phyloP scores from a whole-genome alignment of 805 yeast species.

The Maudiozyma saulgeensis region DNA sequence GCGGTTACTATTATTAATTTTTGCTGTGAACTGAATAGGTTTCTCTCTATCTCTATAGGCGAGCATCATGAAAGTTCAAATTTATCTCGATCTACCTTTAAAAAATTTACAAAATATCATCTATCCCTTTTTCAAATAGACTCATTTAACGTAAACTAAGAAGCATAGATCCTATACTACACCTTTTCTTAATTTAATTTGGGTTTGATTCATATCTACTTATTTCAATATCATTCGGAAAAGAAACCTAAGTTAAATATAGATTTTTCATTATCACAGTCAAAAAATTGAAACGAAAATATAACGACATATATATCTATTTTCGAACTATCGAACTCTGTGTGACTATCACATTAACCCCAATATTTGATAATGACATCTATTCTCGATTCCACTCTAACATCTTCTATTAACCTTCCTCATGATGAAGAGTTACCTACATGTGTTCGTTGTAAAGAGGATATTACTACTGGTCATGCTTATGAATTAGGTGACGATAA shows the following conservation, averaged over 20 bases:
- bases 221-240: too few species aligned
- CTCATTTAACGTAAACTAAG: too few species aligned
- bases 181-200: too few species aligned
- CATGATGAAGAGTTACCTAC: constrained; percentile 13
- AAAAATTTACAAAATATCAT: not conserved
- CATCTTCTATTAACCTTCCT: not conserved
- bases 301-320: too few species aligned
- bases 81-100: not conserved
- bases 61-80: not conserved
- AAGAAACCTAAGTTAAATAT: too few species aligned
- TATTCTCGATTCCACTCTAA: not conserved
- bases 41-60: not conserved
- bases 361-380: not conserved
- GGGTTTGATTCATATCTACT: too few species aligned
- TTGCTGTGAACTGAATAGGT: not conserved
- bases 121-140: too few species aligned
- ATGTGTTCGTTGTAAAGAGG: constrained; percentile 37
- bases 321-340: too few species aligned
- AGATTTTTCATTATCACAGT: too few species aligned
- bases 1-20: not conserved
- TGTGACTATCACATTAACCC: not conserved
- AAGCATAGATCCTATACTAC: too few species aligned
- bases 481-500: constrained; percentile 89
- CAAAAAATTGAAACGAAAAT: too few species aligned
- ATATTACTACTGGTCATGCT: constrained; percentile 84